A percentile compares a stretch with the other conserved stretches of the same genome.
These are phyloP conservation scores for Alternaria atra DNA, from an alignment of 2,329 filamentous ascomycete species.

Conservation along the genomic window DNA sequence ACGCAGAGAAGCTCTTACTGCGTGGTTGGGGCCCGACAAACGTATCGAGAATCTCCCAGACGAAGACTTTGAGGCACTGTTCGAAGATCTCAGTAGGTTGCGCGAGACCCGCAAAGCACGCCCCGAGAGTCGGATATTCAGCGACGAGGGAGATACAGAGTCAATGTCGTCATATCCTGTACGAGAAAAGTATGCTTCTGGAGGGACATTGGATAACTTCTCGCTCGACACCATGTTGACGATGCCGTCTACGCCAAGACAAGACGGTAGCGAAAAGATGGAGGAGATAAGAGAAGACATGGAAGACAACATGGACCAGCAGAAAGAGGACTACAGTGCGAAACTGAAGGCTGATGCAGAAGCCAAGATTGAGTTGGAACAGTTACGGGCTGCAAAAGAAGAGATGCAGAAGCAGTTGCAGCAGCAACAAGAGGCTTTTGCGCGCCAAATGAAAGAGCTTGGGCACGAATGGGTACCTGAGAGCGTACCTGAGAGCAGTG, in stretches of 20 bases:
- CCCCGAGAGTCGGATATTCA: slow-evolving; percentile 63
- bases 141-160: slow-evolving; percentile 81
- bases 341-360: slow-evolving; percentile 79
- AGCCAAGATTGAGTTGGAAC: slow-evolving; percentile 79
- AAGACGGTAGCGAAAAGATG: slow-evolving; percentile 78
- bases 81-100: slow-evolving; percentile 91
- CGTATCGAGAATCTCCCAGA: slow-evolving; percentile 90
- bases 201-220: slow-evolving; percentile 93
- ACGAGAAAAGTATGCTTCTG: slow-evolving; percentile 94
- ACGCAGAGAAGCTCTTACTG: slow-evolving; percentile 88
- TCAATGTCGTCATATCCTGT: slow-evolving; percentile 87
- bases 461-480: slow-evolving; percentile 64
- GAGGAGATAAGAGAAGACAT: slow-evolving; percentile 81
- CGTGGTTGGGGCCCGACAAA: slow-evolving; percentile 88
- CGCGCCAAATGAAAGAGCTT: slow-evolving; percentile 78
- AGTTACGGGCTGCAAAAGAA: slow-evolving; percentile 79
- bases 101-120: slow-evolving; percentile 81
- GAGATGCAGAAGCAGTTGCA: slow-evolving; percentile 89
- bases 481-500: slow-evolving; percentile 59
- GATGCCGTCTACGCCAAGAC: slow-evolving; percentile 90
- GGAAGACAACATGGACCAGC: slow-evolving; percentile 81
- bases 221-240: slow-evolving; percentile 94
- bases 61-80: slow-evolving; percentile 90
- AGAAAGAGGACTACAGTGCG: slow-evolving; percentile 83
- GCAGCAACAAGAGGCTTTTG: slow-evolving; percentile 83